A percentile compares a stretch with the other conserved stretches of the same genome.
Conservation (phyloP, 768 basidiomycete genomes). For the Boletellus ananas region DNA sequence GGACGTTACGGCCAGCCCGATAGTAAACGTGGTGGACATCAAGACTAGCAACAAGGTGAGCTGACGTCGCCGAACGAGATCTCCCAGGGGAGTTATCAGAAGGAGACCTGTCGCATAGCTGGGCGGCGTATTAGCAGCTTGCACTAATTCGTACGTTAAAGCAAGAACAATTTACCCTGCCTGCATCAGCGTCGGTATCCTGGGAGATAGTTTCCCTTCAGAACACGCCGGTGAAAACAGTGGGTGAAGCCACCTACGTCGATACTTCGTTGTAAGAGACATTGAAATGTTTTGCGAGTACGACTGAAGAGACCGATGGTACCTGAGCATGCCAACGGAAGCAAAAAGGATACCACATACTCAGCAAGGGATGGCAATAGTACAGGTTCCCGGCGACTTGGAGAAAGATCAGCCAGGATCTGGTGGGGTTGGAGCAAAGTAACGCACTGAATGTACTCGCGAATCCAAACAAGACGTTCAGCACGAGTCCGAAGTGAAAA, state of each 20-base stretch:
- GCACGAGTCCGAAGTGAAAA: slow-evolving; percentile 37
- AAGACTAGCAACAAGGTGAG: slow-evolving; percentile 61
- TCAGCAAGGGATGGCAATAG: slow-evolving; percentile 78
- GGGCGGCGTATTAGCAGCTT: not conserved
- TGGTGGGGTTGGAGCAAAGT: no score
- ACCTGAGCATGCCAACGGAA: no score
- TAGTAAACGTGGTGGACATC: slow-evolving; percentile 54
- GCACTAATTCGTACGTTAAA: not conserved
- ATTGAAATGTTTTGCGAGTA: slow-evolving; percentile 38
- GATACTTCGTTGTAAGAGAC: slow-evolving; percentile 35
- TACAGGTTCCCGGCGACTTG: slow-evolving; percentile 73
- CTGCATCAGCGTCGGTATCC: slow-evolving; percentile 64
- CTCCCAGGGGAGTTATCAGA: slow-evolving; percentile 77
- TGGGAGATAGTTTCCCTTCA: slow-evolving; percentile 55
- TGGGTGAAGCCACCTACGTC: slow-evolving; percentile 39
- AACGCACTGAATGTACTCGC: slow-evolving; percentile 46
- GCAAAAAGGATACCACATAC: slow-evolving; percentile 32
- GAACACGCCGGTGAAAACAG: no score
- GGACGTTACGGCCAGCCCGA: slow-evolving; percentile 65
- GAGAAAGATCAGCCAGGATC: not conserved
- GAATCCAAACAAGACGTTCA: slow-evolving; percentile 61
- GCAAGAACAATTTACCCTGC: slow-evolving; percentile 67
- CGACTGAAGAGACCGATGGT: slow-evolving; percentile 12
- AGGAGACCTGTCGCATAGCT: slow-evolving; percentile 74
- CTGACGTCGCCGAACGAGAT: slow-evolving; percentile 72